phyloP scores from a whole-genome alignment of 2,329 filamentous ascomycete species.

The Paramyrothecium sp. region DNA sequence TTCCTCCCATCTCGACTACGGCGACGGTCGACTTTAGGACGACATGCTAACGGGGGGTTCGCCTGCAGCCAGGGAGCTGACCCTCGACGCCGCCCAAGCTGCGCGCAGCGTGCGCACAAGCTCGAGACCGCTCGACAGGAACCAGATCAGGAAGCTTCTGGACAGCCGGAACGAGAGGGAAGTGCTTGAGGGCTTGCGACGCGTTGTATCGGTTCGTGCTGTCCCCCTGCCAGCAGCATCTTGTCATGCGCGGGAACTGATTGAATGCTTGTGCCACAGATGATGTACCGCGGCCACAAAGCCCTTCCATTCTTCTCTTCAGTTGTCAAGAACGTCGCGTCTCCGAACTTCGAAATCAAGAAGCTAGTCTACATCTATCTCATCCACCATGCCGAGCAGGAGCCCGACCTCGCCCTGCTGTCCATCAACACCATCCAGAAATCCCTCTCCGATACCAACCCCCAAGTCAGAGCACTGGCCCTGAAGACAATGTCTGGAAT shows the following conservation, averaged over 20 bases:
- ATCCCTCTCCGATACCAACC: slow-evolving; percentile 88
- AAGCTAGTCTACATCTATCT: slow-evolving; percentile 99
- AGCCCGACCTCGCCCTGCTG: slow-evolving; percentile 90
- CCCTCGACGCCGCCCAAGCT: slow-evolving; percentile 92
- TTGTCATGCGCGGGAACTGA: background rate
- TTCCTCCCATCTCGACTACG: background rate
- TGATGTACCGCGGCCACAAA: slow-evolving; percentile 91
- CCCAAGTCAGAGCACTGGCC: slow-evolving; percentile 86
- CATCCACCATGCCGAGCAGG: slow-evolving; percentile 91
- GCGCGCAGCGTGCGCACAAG: slow-evolving; percentile 66
- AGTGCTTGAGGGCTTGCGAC: slow-evolving; percentile 85
- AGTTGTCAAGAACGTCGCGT: slow-evolving; percentile 96
- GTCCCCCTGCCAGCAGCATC: slow-evolving; percentile 3
- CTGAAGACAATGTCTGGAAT: slow-evolving; percentile 97
- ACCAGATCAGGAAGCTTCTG: slow-evolving; percentile 89
- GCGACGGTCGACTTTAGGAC: background rate
- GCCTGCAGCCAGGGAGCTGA: slow-evolving; percentile 82
- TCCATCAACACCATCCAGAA: slow-evolving; percentile 99
- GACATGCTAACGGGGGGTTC: slow-evolving; percentile 12
- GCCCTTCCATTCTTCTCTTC: slow-evolving; percentile 95
- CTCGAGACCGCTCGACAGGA: slow-evolving; percentile 67
- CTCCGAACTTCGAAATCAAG: slow-evolving; percentile 90
- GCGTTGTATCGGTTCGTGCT: slow-evolving; percentile 74
- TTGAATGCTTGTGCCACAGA: slow-evolving; percentile 49
- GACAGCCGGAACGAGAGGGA: slow-evolving; percentile 93